Base-by-base conservation (phyloP, 768 basidiomycete genomes). In the Leccinum olivaceopallidum region DNA sequence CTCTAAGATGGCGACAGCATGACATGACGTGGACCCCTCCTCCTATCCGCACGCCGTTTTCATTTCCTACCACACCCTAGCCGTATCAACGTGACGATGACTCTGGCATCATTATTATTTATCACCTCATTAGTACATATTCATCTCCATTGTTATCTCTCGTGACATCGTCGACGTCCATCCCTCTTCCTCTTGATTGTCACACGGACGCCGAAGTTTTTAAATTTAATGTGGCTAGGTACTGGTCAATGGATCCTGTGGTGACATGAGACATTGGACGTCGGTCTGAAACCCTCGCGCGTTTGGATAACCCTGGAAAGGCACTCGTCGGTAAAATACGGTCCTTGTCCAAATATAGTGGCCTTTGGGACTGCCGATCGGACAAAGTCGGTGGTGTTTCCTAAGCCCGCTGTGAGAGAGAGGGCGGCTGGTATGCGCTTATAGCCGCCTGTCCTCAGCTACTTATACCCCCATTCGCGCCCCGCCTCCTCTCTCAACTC, bases 1-100 rank as follows among this genome's bases (percentile, higher is more conserved):
- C 36, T 79, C 89, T 71, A 94, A 94, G 87, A 87, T 95, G 83
- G 88, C 88, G 60, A 87, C 85, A 52, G 89, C 89, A 71, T 92
- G 69, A 80, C 57, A 53, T 36, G 57, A 62, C 49, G 44, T 61
- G 60, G 34, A 6, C 44, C 44, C 55, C 55, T 64, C 55, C 57
- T 64, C 57, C 62, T 55, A 28, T 56, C 50, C 51, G 55, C 60
- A 32, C 47, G 60, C 20, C 56, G 53, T 50, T 28, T 56, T 42
- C 49, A 13, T 57, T 37, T 58, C 49, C 51, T 47, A 36, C 52
- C 5, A 52, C 44, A 52, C 44, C 65, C 62, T 64, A 52, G 62
- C 63, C 63, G 52, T 61, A 52, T 50, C 63, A 63, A 53, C 65
- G 64, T 66, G 65, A 69, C 59, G 57, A 62, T 60, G 62, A 66